These are phyloP conservation scores for Lipomyces chichibuensis DNA, from an alignment of 805 yeast species.

Conservation along the genomic window DNA sequence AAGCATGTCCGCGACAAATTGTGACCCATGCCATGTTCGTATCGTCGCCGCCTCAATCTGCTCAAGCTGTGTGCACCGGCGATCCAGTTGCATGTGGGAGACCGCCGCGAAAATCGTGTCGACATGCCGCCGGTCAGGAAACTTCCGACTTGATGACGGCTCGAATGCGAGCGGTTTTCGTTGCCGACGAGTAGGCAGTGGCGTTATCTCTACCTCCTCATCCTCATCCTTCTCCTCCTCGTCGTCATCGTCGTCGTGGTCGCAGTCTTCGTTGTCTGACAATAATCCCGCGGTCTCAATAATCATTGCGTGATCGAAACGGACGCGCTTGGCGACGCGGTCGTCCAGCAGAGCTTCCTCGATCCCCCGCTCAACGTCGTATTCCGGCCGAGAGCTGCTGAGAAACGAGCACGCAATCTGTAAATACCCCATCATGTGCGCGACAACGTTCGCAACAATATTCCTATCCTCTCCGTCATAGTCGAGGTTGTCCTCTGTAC, in stretches of 20 bases:
- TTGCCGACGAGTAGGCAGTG: not conserved
- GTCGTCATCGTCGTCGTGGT: not conserved
- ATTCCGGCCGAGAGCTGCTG: not conserved
- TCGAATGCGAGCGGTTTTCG: not conserved
- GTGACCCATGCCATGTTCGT: not conserved
- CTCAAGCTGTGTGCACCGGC: not conserved
- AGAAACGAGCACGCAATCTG: not conserved
- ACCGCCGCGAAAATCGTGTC: not conserved
- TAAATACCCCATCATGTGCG: not conserved
- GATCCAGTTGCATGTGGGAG: not conserved
- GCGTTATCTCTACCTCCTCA: not conserved
- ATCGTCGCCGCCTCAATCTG: not conserved
- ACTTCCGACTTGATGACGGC: not conserved
- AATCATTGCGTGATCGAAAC: not conserved
- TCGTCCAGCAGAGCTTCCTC: not conserved
- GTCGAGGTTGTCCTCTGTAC: not conserved
- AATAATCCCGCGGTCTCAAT: not conserved
- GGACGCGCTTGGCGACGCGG: not conserved
- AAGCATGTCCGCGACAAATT: not conserved
- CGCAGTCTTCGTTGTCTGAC: not conserved
- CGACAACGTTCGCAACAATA: not conserved
- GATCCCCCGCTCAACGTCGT: not conserved
- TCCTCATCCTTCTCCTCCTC: not conserved
- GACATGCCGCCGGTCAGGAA: not conserved
- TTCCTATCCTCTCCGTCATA: not conserved